Evolutionary conservation across 2,329 filamentous ascomycete species (phyloP).

Genomic region (Ampelomyces quisqualis): DNA sequence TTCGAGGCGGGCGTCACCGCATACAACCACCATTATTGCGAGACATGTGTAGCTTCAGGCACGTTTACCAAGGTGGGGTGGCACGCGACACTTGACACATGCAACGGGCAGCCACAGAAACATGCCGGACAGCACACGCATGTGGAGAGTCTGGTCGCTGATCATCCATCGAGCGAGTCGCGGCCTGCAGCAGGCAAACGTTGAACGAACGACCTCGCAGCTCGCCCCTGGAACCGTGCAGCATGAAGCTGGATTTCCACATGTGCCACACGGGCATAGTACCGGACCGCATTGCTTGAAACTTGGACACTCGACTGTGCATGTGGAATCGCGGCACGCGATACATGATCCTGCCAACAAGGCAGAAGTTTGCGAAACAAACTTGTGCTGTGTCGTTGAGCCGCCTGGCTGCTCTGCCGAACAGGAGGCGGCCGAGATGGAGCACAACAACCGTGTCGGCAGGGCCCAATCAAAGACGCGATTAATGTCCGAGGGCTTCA

Average conservation of each 20-base stretch:
- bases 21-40: conserved; percentile 7
- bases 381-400: conserved; percentile 15
- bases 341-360: background rate
- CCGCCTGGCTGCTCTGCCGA: no score
- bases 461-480: conserved; percentile 15
- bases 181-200: conserved; percentile 12
- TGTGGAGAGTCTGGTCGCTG: background rate
- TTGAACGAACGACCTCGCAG: conserved; percentile 6
- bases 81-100: conserved; percentile 11
- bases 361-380: conserved; percentile 3
- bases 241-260: conserved; percentile 2
- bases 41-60: conserved; percentile 25
- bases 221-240: conserved; percentile 14
- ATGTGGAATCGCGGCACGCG: background rate
- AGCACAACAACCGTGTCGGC: conserved; percentile 9
- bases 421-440: conserved; percentile 19
- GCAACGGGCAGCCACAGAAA: background rate
- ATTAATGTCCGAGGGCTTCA: conserved; percentile 16
- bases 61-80: conserved; percentile 18
- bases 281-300: background rate
- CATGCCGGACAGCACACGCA: conserved; percentile 3
- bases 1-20: conserved; percentile 14
- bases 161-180: conserved; percentile 4
- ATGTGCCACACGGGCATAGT: conserved; percentile 4
- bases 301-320: background rate